Percentiles rank a stretch among this genome's conserved stretches.
Evolutionary conservation across 2,329 filamentous ascomycete genomes (phyloP).

Genomic region (Aspergillus clavatus): DNA sequence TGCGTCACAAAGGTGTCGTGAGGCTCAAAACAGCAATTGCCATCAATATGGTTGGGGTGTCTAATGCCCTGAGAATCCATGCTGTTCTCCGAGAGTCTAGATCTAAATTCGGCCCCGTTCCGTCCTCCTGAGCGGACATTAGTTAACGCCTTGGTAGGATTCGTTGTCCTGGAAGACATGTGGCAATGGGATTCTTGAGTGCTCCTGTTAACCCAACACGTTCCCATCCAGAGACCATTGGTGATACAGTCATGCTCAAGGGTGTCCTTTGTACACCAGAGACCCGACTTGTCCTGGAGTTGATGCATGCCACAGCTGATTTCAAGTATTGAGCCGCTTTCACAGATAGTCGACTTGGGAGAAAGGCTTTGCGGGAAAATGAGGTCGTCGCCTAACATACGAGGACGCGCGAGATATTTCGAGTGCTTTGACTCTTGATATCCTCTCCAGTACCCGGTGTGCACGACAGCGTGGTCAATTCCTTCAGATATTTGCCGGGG

Average conservation of each 20-base stretch:
- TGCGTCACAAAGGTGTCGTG: conserved; percentile 83
- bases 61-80: conserved; percentile 17
- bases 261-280: conserved; percentile 72
- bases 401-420: conserved; percentile 62
- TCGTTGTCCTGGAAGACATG: conserved; percentile 23
- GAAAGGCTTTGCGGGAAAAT: conserved; percentile 76
- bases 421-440: conserved; percentile 45
- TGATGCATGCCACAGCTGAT: conserved; percentile 49
- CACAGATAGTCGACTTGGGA: conserved; percentile 77
- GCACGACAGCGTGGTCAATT: conserved; percentile 3
- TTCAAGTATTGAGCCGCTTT: conserved; percentile 63
- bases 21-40: conserved; percentile 61
- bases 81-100: not conserved
- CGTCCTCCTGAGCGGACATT: not conserved
- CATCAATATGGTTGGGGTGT: conserved; percentile 32
- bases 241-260: conserved; percentile 33
- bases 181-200: conserved; percentile 8
- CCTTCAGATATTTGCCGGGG: conserved; percentile 5
- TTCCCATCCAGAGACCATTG: conserved; percentile 42
- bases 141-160: conserved; percentile 8
- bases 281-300: conserved; percentile 52
- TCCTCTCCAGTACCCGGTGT: conserved; percentile 17
- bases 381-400: conserved; percentile 82
- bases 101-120: not conserved
- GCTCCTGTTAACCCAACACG: conserved; percentile 28